Evolutionary conservation across 1,139 yeast species (phyloP), one percentile per base, ranked within the genome.

Genomic region (Protomyces inundatus): DNA sequence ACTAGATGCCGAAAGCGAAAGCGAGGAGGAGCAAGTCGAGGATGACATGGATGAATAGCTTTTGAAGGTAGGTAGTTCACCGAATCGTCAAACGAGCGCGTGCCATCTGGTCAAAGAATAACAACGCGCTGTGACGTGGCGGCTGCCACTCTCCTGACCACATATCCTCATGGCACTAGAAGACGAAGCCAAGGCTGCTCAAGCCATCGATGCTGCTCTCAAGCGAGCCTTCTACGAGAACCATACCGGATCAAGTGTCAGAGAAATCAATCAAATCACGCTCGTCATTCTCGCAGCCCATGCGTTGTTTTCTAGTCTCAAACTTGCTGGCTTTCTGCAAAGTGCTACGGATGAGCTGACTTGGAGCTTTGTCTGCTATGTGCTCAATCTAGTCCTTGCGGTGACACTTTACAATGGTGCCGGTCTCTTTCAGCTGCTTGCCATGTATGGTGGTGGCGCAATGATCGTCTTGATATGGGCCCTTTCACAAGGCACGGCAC

Each of bases 191-290:
- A 42, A 30, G 23, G 48, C 48, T 14, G 48, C 48, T 42, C 48
- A 42, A 16, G 48, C 48, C 23, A 42, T 42, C 32, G 48, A 42
- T 42, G 48, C 48, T 6, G 48, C 48, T 42, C 48, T 40, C 6
- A 58, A 58, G 30, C 55, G 54, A 50, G 46, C 62, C 9, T 58
- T 58, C 53, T 58, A 58, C 33, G 62, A 58, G 10, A 40, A 52
- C 14, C 62, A 58, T 42, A 30, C 62, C 6, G 62, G 62, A 23
- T 51, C 56, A 37, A 37, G 52, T n/a, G 45, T 58, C 16, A 33
- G 34, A 33, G 62, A 58, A 14, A 58, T 58, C 55, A 58, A 58
- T 35, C 53, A 39, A 7, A 58, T 58, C 52, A 58, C 62, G n/a
- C 14, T 30, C 10, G 42, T 52, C 45, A 58, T 58, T n/a, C 37